Conservation (phyloP, 371 early-diverging fungal species). For the Mucor racemosus region DNA sequence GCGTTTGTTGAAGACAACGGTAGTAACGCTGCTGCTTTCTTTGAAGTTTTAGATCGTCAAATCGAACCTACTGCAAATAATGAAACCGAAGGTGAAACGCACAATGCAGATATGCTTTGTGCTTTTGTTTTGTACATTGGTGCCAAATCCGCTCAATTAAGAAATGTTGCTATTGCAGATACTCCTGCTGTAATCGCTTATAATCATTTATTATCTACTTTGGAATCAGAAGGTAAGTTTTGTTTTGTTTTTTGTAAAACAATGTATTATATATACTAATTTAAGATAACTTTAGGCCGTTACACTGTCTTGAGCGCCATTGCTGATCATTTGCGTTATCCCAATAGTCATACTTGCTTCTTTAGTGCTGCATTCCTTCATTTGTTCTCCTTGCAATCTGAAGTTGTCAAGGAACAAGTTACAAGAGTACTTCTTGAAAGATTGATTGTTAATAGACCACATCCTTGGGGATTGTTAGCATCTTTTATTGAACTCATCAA, state of each 20-base stretch:
- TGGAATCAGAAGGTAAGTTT: slow-evolving; percentile 76
- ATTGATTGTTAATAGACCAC: slow-evolving; percentile 94
- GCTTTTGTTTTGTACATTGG: slow-evolving; percentile 87
- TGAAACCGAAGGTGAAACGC: slow-evolving; percentile 33
- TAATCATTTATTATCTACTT: slow-evolving; percentile 70
- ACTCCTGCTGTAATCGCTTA: slow-evolving; percentile 79
- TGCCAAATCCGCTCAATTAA: slow-evolving; percentile 67
- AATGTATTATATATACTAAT: background rate
- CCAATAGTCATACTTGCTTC: slow-evolving; percentile 94
- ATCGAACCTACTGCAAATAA: slow-evolving; percentile 34
- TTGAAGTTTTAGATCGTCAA: slow-evolving; percentile 30
- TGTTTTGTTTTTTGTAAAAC: no score
- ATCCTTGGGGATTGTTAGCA: slow-evolving; percentile 96
- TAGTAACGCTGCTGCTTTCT: slow-evolving; percentile 47
- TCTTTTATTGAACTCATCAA: slow-evolving; percentile 96
- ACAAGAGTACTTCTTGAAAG: slow-evolving; percentile 94
- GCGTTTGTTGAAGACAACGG: slow-evolving; percentile 63
- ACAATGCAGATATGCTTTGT: slow-evolving; percentile 61
- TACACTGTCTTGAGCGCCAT: slow-evolving; percentile 88
- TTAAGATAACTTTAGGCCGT: slow-evolving; percentile 58
- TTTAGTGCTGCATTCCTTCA: slow-evolving; percentile 80
- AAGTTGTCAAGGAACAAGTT: slow-evolving; percentile 90
- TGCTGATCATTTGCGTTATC: slow-evolving; percentile 95
- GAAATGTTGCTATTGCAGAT: slow-evolving; percentile 47
- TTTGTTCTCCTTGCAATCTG: slow-evolving; percentile 78